phyloP scores from a whole-genome alignment of 2,329 filamentous ascomycete genomes.

The Neurospora sp. region DNA sequence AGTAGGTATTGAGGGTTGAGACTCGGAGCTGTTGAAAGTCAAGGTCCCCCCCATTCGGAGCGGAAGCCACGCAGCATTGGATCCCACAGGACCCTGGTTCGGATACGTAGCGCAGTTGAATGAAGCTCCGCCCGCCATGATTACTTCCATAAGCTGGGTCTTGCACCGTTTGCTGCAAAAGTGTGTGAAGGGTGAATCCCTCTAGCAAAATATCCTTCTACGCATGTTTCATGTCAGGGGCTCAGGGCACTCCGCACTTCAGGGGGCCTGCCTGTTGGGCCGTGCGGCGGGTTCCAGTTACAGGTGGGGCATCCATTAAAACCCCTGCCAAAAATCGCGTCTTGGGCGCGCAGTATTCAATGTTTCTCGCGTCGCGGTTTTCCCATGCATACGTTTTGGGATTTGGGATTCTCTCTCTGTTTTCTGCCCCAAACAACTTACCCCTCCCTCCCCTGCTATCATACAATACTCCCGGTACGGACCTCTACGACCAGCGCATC shows the following conservation, averaged over 20 bases:
- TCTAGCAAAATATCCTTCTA: conserved; percentile 1
- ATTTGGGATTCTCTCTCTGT: conserved; percentile 10
- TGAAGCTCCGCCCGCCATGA: not conserved
- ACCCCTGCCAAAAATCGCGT: conserved; percentile 14
- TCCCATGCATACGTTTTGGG: conserved; percentile 4
- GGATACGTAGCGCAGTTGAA: not conserved
- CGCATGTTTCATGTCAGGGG: not conserved
- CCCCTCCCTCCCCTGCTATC: not conserved
- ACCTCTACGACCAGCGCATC: not conserved
- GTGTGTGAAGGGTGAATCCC: not conserved
- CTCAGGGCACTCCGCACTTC: not conserved
- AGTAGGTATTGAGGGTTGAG: not conserved
- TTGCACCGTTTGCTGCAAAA: not conserved
- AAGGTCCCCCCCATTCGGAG: not conserved
- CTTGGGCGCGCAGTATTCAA: conserved; percentile 8
- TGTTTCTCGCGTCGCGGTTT: conserved; percentile 15
- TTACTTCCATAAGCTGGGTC: not conserved
- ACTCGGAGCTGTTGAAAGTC: not conserved
- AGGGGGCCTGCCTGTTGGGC: not conserved
- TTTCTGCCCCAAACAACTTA: not conserved
- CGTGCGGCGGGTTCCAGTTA: not conserved
- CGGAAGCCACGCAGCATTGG: not conserved
- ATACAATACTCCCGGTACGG: not conserved
- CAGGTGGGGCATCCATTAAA: conserved; percentile 11
- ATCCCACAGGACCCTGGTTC: not conserved